Evolutionary conservation across 306 rosid species (phyloP).

Genomic region (Quercus aquifolioides): DNA sequence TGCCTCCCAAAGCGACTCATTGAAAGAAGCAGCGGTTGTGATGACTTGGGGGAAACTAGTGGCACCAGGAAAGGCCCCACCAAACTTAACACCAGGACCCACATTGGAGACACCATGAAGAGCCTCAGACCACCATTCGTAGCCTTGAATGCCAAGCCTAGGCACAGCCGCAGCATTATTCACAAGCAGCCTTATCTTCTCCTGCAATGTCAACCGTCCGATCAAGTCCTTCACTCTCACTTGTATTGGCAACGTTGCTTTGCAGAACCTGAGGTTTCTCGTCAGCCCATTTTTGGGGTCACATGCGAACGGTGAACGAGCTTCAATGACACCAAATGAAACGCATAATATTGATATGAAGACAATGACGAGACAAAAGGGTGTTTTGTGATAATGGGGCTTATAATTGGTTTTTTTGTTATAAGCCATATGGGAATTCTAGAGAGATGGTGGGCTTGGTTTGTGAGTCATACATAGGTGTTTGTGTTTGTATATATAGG

Average conservation of each 20-base stretch:
- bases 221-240: slow-evolving; percentile 70
- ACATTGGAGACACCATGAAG: slow-evolving; percentile 88
- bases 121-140: slow-evolving; percentile 92
- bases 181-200: slow-evolving; percentile 71
- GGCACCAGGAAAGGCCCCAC: slow-evolving; percentile 76
- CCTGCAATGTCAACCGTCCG: slow-evolving; percentile 65
- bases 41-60: slow-evolving; percentile 96
- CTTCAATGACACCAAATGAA: slow-evolving; percentile 1
- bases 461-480: neutral
- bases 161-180: slow-evolving; percentile 76
- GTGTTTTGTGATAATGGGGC: neutral
- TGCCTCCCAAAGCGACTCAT: slow-evolving; percentile 68
- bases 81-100: slow-evolving; percentile 88
- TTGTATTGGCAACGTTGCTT: slow-evolving; percentile 30
- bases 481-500: neutral
- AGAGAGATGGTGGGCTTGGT: neutral
- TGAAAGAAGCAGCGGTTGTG: slow-evolving; percentile 94
- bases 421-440: neutral
- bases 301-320: slow-evolving; percentile 70
- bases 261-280: slow-evolving; percentile 53
- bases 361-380: neutral
- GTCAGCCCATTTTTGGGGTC: slow-evolving; percentile 63
- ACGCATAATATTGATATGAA: neutral
- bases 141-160: slow-evolving; percentile 70
- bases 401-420: neutral